phyloP scores from a whole-genome alignment of 805 yeast genomes.

The Saturnispora serradocipensis region DNA sequence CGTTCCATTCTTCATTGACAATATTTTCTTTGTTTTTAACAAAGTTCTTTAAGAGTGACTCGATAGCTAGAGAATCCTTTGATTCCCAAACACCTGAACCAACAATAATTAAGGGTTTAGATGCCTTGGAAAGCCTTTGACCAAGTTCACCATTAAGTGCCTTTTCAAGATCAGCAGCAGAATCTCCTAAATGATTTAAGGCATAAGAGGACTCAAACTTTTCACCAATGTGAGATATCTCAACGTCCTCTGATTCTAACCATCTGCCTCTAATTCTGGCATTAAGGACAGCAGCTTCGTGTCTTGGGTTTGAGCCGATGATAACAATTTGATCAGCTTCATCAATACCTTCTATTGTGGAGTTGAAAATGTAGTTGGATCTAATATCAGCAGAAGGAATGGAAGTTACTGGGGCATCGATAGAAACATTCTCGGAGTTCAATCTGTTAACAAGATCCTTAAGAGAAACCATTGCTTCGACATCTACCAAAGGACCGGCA shows the following conservation, averaged over 20 bases:
- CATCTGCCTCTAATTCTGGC: constrained; percentile 76
- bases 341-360: constrained; percentile 70
- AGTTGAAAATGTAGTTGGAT: constrained; percentile 72
- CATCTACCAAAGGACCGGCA: constrained; percentile 75
- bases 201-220: constrained; percentile 70
- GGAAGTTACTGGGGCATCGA: constrained; percentile 54
- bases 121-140: constrained; percentile 52
- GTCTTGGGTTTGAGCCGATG: constrained; percentile 82
- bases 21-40: constrained; percentile 48
- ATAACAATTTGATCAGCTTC: constrained; percentile 74
- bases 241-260: constrained; percentile 53
- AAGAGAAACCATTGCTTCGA: constrained; percentile 72
- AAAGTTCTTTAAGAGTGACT: constrained; percentile 51
- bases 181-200: constrained; percentile 52
- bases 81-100: constrained; percentile 74
- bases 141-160: constrained; percentile 68
- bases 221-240: constrained; percentile 67
- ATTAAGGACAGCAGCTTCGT: constrained; percentile 82
- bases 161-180: constrained; percentile 42
- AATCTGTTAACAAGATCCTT: constrained; percentile 70
- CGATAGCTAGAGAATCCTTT: constrained; percentile 52
- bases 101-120: constrained; percentile 67
- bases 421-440: constrained; percentile 72
- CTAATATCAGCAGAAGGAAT: constrained; percentile 66
- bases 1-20: constrained; percentile 70